Percentiles rank a stretch among this genome's conserved stretches.
Conservation (phyloP, 2,329 filamentous ascomycete genomes). For the Colletotrichum liriopes region DNA sequence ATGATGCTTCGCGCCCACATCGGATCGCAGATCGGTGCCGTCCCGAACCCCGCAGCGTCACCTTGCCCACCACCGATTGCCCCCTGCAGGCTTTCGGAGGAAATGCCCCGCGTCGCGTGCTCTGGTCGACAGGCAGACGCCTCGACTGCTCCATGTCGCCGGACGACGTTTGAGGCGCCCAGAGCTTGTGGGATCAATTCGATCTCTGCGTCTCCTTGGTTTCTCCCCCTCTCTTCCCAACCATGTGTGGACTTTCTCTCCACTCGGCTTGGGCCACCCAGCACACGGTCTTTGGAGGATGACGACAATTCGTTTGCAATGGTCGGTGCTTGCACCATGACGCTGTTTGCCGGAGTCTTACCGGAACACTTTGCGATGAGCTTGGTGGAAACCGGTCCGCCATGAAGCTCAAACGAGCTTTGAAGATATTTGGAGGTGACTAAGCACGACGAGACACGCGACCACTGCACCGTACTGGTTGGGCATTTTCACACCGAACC, state of each 20-base stretch:
- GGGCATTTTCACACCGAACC: background rate
- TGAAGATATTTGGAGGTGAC: background rate
- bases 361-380: background rate
- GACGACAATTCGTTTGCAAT: background rate
- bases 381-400: background rate
- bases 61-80: background rate
- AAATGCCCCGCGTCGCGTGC: conserved; percentile 31
- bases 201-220: background rate
- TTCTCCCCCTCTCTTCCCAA: too few species aligned
- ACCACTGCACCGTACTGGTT: background rate
- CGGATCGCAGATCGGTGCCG: conserved; percentile 29
- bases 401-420: background rate
- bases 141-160: background rate
- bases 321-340: background rate
- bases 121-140: background rate
- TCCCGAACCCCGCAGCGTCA: background rate
- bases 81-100: conserved; percentile 12
- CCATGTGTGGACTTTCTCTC: too few species aligned
- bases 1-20: conserved; percentile 12
- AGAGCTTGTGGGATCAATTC: background rate
- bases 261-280: background rate
- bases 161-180: background rate
- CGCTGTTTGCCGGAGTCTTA: background rate
- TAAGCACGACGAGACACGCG: background rate
- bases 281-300: background rate